Evolutionary conservation across 2,329 filamentous ascomycete genomes (phyloP).

Genomic region (Trichoderma brevicompactum): DNA sequence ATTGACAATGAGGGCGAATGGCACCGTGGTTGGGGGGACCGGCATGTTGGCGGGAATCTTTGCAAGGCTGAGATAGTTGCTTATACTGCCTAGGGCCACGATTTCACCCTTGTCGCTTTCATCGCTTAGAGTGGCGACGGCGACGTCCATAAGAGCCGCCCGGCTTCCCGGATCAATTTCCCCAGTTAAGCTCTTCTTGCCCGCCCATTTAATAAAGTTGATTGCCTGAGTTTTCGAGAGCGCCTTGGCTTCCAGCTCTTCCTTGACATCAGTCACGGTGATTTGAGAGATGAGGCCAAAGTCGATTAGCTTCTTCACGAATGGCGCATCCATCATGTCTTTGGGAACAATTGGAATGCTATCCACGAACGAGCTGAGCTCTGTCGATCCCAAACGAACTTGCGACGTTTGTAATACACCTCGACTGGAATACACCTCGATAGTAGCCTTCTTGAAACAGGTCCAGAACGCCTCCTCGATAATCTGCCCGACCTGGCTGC

Average conservation of each 20-base stretch:
- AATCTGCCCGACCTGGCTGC: constrained; percentile 77
- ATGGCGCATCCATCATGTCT: constrained; percentile 71
- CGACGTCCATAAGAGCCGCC: constrained; percentile 74
- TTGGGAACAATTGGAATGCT: constrained; percentile 86
- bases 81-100: constrained; percentile 76
- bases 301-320: constrained; percentile 79
- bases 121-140: constrained; percentile 70
- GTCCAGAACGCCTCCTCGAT: constrained; percentile 98
- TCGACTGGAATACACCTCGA: constrained; percentile 86
- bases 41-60: constrained; percentile 83
- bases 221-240: constrained; percentile 76
- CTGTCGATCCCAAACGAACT: constrained; percentile 74
- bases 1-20: constrained; percentile 77
- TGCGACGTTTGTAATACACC: constrained; percentile 84
- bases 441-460: constrained; percentile 77
- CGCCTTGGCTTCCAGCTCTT: constrained; percentile 81
- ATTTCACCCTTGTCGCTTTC: constrained; percentile 68
- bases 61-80: constrained; percentile 73
- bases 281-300: constrained; percentile 88
- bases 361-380: constrained; percentile 74
- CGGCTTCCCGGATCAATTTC: constrained; percentile 73
- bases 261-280: constrained; percentile 81
- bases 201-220: constrained; percentile 84
- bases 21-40: constrained; percentile 79
- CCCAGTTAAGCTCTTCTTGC: constrained; percentile 69